These are phyloP conservation scores for Aspergillus melleus DNA, from an alignment of 2,329 filamentous ascomycete species.

Conservation along the genomic window DNA sequence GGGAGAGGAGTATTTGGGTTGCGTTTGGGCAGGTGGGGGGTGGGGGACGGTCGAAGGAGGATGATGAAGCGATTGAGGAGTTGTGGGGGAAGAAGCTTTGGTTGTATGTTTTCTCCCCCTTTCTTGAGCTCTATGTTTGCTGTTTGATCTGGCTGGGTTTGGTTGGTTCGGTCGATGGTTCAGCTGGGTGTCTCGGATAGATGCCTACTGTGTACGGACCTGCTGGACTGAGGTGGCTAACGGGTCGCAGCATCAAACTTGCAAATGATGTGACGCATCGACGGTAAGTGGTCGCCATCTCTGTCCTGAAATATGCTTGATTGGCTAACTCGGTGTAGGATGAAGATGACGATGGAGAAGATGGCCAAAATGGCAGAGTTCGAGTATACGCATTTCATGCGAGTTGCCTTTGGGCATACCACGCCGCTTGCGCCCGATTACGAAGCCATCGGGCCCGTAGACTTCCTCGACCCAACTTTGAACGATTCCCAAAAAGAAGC, in stretches of 20 bases:
- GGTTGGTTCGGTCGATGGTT: neutral
- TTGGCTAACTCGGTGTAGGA: conserved; percentile 40
- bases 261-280: conserved; percentile 68
- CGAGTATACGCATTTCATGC: conserved; percentile 59
- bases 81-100: conserved; percentile 60
- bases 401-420: conserved; percentile 61
- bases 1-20: conserved; percentile 45
- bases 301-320: no score
- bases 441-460: conserved; percentile 45
- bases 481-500: conserved; percentile 65
- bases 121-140: neutral
- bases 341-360: conserved; percentile 64
- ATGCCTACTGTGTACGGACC: neutral
- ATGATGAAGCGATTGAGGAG: conserved; percentile 48
- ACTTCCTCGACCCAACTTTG: conserved; percentile 57
- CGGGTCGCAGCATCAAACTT: conserved; percentile 58
- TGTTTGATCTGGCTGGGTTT: neutral
- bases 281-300: conserved; percentile 42
- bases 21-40: conserved; percentile 44
- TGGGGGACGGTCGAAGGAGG: conserved; percentile 36
- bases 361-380: conserved; percentile 57
- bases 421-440: conserved; percentile 55
- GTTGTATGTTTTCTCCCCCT: conserved; percentile 52
- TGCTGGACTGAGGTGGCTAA: neutral
- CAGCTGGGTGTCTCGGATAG: neutral